These are phyloP conservation scores for Sporothrix protearum DNA, from an alignment of 2,329 filamentous ascomycete species.

Conservation along the genomic window DNA sequence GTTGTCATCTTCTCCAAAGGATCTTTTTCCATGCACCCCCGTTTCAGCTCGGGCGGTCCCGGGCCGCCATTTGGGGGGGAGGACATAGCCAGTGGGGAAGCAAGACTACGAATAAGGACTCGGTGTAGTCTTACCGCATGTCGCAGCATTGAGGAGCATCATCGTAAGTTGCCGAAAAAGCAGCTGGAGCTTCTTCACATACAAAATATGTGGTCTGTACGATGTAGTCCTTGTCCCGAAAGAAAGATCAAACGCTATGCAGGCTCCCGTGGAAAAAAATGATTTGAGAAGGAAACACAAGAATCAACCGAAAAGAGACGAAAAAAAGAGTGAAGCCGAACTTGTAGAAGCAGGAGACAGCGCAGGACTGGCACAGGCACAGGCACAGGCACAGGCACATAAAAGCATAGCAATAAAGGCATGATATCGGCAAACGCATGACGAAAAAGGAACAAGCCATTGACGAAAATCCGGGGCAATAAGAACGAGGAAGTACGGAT, in stretches of 20 bases:
- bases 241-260: slow-evolving; percentile 6
- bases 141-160: neutral
- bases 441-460: slow-evolving; percentile 16
- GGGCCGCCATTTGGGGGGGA: slow-evolving; percentile 14
- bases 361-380: neutral
- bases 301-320: neutral
- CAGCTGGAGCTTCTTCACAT: neutral
- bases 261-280: neutral
- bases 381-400: neutral
- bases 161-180: neutral
- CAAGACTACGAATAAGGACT: neutral
- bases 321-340: neutral
- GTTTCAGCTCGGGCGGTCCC: slow-evolving; percentile 23
- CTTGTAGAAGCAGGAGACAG: neutral
- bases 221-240: neutral
- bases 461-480: slow-evolving; percentile 20
- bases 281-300: neutral
- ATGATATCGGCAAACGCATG: slow-evolving; percentile 8
- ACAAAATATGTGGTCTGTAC: neutral
- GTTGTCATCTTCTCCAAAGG: neutral
- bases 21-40: neutral
- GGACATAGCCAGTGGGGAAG: neutral
- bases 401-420: neutral
- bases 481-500: neutral
- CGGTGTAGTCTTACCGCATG: neutral